Evolutionary conservation across 768 basidiomycete genomes (phyloP).

Genomic region (Tylopilus rubrobrunneus): DNA sequence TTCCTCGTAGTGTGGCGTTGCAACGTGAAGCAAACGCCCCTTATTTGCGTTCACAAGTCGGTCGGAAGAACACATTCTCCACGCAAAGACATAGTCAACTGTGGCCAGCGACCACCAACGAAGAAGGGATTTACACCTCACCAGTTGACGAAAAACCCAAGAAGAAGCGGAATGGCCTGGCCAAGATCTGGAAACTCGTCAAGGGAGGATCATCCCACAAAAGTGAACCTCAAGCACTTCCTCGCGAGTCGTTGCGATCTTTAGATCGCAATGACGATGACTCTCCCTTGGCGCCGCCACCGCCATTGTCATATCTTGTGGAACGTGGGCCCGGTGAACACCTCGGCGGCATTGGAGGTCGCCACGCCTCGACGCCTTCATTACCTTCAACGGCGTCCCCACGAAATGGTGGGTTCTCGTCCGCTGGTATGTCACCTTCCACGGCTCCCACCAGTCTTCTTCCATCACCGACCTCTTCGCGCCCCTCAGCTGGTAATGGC

Average conservation of each 20-base stretch:
- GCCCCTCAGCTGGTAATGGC: conserved; percentile 54
- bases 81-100: conserved; percentile 47
- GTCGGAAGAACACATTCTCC: conserved; percentile 34
- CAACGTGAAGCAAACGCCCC: conserved; percentile 55
- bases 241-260: conserved; percentile 39
- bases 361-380: conserved; percentile 69
- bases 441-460: conserved; percentile 72
- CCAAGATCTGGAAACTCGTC: conserved; percentile 79
- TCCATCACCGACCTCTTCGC: conserved; percentile 74
- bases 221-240: conserved; percentile 25
- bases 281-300: conserved; percentile 81
- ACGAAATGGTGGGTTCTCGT: conserved; percentile 47
- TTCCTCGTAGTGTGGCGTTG: conserved; percentile 59
- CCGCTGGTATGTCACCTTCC: conserved; percentile 66
- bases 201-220: conserved; percentile 52
- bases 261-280: conserved; percentile 54
- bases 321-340: conserved; percentile 50
- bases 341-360: conserved; percentile 38
- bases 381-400: conserved; percentile 57
- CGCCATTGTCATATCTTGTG: conserved; percentile 86
- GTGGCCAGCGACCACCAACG: conserved; percentile 45
- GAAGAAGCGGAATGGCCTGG: conserved; percentile 76
- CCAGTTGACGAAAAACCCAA: conserved; percentile 48
- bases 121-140: conserved; percentile 13
- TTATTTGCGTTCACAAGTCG: conserved; percentile 28